Base-by-base conservation (phyloP, 1,284 basidiomycete genomes). In the Trichosporon sp. region DNA sequence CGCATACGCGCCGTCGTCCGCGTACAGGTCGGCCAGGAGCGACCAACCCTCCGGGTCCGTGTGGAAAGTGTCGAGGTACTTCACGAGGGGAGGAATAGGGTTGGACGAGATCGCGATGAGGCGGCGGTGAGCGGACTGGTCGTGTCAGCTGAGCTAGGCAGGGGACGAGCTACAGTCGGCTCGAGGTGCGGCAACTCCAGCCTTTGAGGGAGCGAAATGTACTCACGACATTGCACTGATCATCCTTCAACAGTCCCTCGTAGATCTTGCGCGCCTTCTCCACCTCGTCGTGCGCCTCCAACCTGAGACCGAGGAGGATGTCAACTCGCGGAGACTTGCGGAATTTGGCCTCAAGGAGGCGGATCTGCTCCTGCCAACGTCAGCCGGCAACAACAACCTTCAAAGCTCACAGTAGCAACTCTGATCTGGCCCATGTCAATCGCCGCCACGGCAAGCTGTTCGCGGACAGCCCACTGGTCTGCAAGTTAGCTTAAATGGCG, bases 41-140 rank as follows among this genome's bases (percentile, higher is more conserved):
- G 94, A 87, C 97, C 96, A 99, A 4, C 89, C 95, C 76, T 96
- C 92, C 0, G 93, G 87, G 78, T 99, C 96, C 35, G 90, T 89
- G 82, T 98, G 98, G 83, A 96, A 95, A 0, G 91, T 94, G 79
- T 98, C 96, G 46, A 98, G 88, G 79, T 94, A 92, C 40, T 87
- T 85, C 21, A 90, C 89, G 5, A 99, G 87, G 1, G 68, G 68
- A 1, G 79, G 73, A 37, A 82, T 78, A 3, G 19, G 19, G 31
- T 19, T 63, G 14, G 59, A 14, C 7, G 77, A 71, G 12, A 95
- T 88, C 0, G 92, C 89, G 73, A 96, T 91, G 65, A 91, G 87
- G 10, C 96, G 89, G 80, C 96, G 94, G 88, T 92, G 93, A 19
- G 91, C 86, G 4, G 90, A 89, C 94, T 93, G 76, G 38, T 26